Evolutionary conservation across 1,139 yeast genomes (phyloP).

Genomic region (Candida mesenterica): DNA sequence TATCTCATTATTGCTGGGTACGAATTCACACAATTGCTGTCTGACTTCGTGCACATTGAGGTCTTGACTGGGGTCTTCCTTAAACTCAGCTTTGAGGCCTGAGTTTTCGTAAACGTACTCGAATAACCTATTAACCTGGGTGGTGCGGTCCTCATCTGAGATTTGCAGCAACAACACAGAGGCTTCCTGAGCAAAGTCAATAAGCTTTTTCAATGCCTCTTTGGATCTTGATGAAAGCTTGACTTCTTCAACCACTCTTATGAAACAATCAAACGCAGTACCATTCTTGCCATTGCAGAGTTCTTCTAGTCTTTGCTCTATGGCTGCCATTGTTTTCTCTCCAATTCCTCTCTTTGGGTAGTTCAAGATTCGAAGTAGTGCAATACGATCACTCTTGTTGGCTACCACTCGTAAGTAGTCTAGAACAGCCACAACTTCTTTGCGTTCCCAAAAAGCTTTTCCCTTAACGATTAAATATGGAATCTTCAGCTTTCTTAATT

Average conservation of each 20-base stretch:
- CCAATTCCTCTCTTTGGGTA: constrained; percentile 77
- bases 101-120: constrained; percentile 26
- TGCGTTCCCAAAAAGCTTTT: constrained; percentile 73
- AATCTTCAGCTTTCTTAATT: constrained; percentile 50
- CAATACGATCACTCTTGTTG: constrained; percentile 56
- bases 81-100: constrained; percentile 32
- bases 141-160: constrained; percentile 7
- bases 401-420: constrained; percentile 64
- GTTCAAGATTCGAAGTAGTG: constrained; percentile 56
- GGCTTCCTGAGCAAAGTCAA: constrained; percentile 26
- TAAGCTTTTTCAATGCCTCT: constrained; percentile 20
- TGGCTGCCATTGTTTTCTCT: constrained; percentile 43
- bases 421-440: constrained; percentile 61
- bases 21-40: constrained; percentile 39
- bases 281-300: constrained; percentile 1
- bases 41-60: constrained; percentile 46
- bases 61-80: constrained; percentile 25
- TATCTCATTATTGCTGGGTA: constrained; percentile 45
- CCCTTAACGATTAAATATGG: constrained; percentile 74
- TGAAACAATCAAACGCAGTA: constrained; percentile 1
- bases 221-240: constrained; percentile 16
- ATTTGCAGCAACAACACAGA: background rate
- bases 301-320: constrained; percentile 23
- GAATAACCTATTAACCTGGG: constrained; percentile 19
- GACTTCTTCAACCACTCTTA: background rate